Base-by-base conservation (phyloP, 2,329 filamentous ascomycete genomes). In the Hypoxylon sp. region DNA sequence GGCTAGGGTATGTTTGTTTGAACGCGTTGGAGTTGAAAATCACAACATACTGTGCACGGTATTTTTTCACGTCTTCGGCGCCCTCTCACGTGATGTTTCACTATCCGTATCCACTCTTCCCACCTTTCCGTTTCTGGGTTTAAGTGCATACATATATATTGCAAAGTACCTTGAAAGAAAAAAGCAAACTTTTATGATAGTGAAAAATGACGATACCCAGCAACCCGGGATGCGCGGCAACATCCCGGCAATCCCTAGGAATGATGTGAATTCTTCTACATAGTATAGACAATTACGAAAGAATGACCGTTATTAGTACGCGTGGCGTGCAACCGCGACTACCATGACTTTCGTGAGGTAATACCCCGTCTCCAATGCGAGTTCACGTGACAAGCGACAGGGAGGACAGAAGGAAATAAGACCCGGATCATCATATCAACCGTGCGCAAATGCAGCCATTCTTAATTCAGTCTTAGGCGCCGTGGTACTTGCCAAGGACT, bases 61-160 rank as follows among this genome's bases (percentile, higher is more conserved):
- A 61, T 63, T 50, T 25, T 34, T 63, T 74, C 75, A 73, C 75
- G 75, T 71, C 50, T 60, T 14, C 51, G 57, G 71, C 75, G 73
- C 75, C 71, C 59, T 67, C 41, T 75, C 75, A 76, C 74, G 75
- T 76, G 75, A 76, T 52, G 67, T 67, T 70, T 67, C 60, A 69
- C 43, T 17, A 38, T 43, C 25, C 28, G 30, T 30, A 9, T 7
- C 28, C 6, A 9, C 28, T 7, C 25, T 30, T 30, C 5, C 28
- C 50, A 34, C 60, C 48, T 63, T 66, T 59, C 70, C 65, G 30
- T 38, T 55, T 66, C 63, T 0, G 55, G 62, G 3, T 21, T 67
- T 59, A 68, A 71, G 66, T 68, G 70, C 56, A 52, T 69, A 52
- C 60, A 67, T 69, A 19, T 28, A n/a, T 34, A 25, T 23, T 36